phyloP scores from a whole-genome alignment of 805 yeast species.

The Saturnispora saitoi region DNA sequence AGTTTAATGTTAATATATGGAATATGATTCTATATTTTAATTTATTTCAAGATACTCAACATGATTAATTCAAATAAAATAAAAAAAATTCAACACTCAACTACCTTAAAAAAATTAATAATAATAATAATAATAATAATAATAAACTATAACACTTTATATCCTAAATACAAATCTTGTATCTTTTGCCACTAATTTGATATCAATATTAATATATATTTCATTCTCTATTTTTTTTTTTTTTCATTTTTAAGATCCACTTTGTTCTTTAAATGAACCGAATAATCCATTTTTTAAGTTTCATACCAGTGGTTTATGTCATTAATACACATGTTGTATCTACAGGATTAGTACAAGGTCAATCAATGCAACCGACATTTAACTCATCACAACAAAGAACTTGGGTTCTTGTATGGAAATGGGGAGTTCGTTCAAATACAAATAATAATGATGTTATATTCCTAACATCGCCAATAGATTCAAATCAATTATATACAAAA shows the following conservation, averaged over 20 bases:
- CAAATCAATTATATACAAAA: conserved; percentile 68
- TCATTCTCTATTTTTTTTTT: too few relatives aligned
- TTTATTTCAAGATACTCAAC: too few relatives aligned
- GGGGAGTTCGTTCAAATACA: conserved; percentile 40
- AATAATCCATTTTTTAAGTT: conserved; percentile 38
- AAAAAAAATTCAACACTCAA: too few relatives aligned
- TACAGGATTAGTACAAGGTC: conserved; percentile 67
- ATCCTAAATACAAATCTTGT: too few relatives aligned
- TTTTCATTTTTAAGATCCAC: background rate
- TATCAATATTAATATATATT: too few relatives aligned
- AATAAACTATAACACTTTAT: too few relatives aligned
- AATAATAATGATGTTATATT: conserved; percentile 64
- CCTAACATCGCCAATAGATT: conserved; percentile 73
- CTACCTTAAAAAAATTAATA: background rate
- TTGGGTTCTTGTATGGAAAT: conserved; percentile 64
- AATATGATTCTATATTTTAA: too few relatives aligned
- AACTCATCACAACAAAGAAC: conserved; percentile 44
- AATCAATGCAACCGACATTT: conserved; percentile 83
- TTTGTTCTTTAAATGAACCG: conserved; percentile 12
- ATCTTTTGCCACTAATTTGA: too few relatives aligned
- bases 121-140: too few relatives aligned
- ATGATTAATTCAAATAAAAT: too few relatives aligned
- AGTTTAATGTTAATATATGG: too few relatives aligned
- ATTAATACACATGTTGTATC: conserved; percentile 63
- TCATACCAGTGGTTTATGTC: conserved; percentile 76